phyloP scores from a whole-genome alignment of 2,329 filamentous ascomycete species.

The Ophiosphaerella herpotricha region DNA sequence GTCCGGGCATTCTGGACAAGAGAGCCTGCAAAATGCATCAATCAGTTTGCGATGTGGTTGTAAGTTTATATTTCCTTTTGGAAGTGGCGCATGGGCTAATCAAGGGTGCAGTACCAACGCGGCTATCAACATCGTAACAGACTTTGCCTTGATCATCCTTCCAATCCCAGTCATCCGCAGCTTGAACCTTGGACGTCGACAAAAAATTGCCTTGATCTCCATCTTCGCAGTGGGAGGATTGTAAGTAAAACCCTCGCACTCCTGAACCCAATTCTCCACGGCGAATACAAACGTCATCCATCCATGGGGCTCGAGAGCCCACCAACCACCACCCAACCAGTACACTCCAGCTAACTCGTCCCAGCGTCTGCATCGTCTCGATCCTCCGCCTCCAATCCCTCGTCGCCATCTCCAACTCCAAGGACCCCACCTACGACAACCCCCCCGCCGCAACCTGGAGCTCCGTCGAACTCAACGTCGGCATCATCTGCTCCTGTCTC shows the following conservation, averaged over 20 bases:
- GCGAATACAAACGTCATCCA: too few species aligned
- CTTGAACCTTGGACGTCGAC: slow-evolving; percentile 39
- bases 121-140: slow-evolving; percentile 38
- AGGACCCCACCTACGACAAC: slow-evolving; percentile 39
- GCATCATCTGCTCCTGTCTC: slow-evolving; percentile 42
- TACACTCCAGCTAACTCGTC: background rate
- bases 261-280: background rate
- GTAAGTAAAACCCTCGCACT: slow-evolving; percentile 32
- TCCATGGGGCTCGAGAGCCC: too few species aligned
- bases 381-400: slow-evolving; percentile 42
- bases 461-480: slow-evolving; percentile 37
- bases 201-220: slow-evolving; percentile 43
- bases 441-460: slow-evolving; percentile 38
- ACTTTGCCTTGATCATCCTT: slow-evolving; percentile 40
- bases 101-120: slow-evolving; percentile 22
- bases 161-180: slow-evolving; percentile 42
- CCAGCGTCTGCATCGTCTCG: slow-evolving; percentile 42
- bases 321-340: background rate
- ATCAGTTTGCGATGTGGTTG: slow-evolving; percentile 39
- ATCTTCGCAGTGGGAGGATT: slow-evolving; percentile 49
- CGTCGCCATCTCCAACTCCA: slow-evolving; percentile 35
- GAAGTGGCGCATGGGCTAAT: background rate
- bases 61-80: background rate
- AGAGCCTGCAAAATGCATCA: slow-evolving; percentile 34
- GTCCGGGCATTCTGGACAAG: slow-evolving; percentile 42